phyloP scores from a whole-genome alignment of 2,329 filamentous ascomycete species.

The Clonostachys rosea region DNA sequence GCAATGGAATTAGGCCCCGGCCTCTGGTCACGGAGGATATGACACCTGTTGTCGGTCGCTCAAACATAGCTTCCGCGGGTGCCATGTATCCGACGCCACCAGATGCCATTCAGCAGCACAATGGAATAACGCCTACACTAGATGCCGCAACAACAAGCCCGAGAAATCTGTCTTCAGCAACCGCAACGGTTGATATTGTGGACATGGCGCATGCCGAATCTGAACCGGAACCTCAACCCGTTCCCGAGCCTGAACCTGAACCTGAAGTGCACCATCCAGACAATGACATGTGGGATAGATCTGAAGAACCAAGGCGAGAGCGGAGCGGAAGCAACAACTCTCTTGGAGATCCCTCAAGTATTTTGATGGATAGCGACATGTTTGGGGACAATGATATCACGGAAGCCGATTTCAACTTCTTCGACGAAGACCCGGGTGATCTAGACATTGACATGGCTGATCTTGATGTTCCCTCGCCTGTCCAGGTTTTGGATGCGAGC shows the following conservation, averaged over 20 bases:
- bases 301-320: slow-evolving; percentile 33
- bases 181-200: slow-evolving; percentile 25
- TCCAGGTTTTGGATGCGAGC: neutral
- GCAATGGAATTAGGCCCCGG: slow-evolving; percentile 34
- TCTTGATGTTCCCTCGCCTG: slow-evolving; percentile 1
- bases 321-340: slow-evolving; percentile 30
- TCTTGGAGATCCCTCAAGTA: slow-evolving; percentile 45
- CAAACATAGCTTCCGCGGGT: slow-evolving; percentile 39
- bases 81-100: slow-evolving; percentile 70
- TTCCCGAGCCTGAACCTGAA: neutral
- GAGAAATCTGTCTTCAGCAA: slow-evolving; percentile 25
- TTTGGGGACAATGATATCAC: slow-evolving; percentile 74
- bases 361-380: slow-evolving; percentile 67
- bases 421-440: slow-evolving; percentile 48
- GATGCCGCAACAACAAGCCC: slow-evolving; percentile 54
- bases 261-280: slow-evolving; percentile 14
- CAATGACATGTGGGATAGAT: slow-evolving; percentile 3
- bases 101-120: slow-evolving; percentile 52
- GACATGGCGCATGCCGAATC: slow-evolving; percentile 11
- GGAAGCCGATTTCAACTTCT: slow-evolving; percentile 81
- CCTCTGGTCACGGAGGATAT: slow-evolving; percentile 38
- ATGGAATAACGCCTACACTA: slow-evolving; percentile 50
- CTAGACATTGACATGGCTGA: slow-evolving; percentile 2
- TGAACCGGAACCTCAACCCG: neutral
- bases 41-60: slow-evolving; percentile 47